Percentiles rank a stretch among this genome's conserved stretches.
phyloP scores from a whole-genome alignment of 495 filamentous ascomycete genomes.

The Neurospora pannonica region DNA sequence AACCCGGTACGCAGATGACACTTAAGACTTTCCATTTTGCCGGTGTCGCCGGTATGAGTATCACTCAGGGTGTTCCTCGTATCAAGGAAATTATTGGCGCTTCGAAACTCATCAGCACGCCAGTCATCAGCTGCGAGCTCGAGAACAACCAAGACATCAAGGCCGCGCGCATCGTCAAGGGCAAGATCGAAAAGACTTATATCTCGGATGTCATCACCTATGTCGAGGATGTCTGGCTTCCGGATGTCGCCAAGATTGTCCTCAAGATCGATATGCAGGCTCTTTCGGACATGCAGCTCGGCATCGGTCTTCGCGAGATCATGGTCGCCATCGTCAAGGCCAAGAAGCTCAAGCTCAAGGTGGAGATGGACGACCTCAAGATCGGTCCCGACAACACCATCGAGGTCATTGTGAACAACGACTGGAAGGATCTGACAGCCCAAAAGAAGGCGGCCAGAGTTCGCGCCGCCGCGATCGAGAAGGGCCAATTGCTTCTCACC shows the following conservation, averaged over 20 bases:
- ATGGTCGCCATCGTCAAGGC: constrained; percentile 58
- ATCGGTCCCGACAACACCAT: constrained; percentile 31
- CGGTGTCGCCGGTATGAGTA: constrained; percentile 97
- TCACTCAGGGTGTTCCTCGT: constrained; percentile 96
- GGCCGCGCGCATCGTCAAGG: constrained; percentile 80
- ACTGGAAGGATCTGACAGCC: constrained; percentile 31
- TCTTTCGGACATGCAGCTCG: constrained; percentile 68
- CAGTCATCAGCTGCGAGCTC: constrained; percentile 79
- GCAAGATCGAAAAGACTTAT: constrained; percentile 81
- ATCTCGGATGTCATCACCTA: constrained; percentile 63
- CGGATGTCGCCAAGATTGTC: constrained; percentile 58
- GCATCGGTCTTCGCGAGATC: constrained; percentile 61
- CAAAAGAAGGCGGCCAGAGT: constrained; percentile 42
- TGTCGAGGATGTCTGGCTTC: constrained; percentile 76
- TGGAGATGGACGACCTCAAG: constrained; percentile 29
- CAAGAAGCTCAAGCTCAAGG: constrained; percentile 69
- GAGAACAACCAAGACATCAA: constrained; percentile 57
- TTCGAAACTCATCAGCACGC: constrained; percentile 83
- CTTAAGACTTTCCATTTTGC: constrained; percentile 99
- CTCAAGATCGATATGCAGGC: constrained; percentile 69
- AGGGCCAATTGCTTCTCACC: constrained; percentile 16
- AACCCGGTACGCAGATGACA: constrained; percentile 98
- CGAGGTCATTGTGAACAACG: constrained; percentile 47
- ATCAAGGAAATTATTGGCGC: constrained; percentile 99
- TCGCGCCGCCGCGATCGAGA: constrained; percentile 32